Percentiles rank a stretch among this genome's conserved stretches.
Evolutionary conservation across 2,329 filamentous ascomycete species (phyloP).

Genomic region (Dryadomyces sulphureus): DNA sequence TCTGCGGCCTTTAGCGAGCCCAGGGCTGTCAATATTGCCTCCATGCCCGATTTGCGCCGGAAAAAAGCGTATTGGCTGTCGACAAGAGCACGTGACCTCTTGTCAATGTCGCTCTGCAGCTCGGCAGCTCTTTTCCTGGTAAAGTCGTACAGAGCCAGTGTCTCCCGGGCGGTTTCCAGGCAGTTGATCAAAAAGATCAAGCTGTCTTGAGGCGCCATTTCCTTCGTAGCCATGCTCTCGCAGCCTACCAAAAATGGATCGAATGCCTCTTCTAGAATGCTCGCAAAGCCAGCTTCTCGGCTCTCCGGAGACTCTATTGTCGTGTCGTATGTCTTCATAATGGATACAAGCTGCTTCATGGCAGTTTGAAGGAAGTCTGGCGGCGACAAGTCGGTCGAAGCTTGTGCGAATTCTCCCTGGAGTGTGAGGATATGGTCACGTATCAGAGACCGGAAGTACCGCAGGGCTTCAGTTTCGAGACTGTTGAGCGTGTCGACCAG

Average conservation of each 20-base stretch:
- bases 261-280: slow-evolving; percentile 62
- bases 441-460: slow-evolving; percentile 70
- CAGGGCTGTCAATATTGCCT: slow-evolving; percentile 45
- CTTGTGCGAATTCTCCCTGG: slow-evolving; percentile 55
- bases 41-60: slow-evolving; percentile 58
- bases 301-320: slow-evolving; percentile 50
- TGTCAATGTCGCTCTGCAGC: slow-evolving; percentile 40
- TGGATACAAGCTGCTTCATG: slow-evolving; percentile 58
- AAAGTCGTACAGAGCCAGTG: slow-evolving; percentile 48
- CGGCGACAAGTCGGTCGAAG: slow-evolving; percentile 57
- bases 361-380: slow-evolving; percentile 72
- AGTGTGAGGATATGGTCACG: slow-evolving; percentile 64
- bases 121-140: slow-evolving; percentile 38
- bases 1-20: slow-evolving; percentile 20
- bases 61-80: slow-evolving; percentile 61
- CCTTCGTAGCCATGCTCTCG: slow-evolving; percentile 46
- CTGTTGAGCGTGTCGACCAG: slow-evolving; percentile 53
- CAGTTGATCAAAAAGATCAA: slow-evolving; percentile 66
- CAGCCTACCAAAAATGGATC: slow-evolving; percentile 76
- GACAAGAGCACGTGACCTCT: slow-evolving; percentile 41
- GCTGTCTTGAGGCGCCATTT: slow-evolving; percentile 40
- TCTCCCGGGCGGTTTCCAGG: slow-evolving; percentile 39
- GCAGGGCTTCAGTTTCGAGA: slow-evolving; percentile 62
- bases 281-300: slow-evolving; percentile 55
- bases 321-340: slow-evolving; percentile 79